Conservation (phyloP, 139 green algal species). For the Chloropicon primus region DNA sequence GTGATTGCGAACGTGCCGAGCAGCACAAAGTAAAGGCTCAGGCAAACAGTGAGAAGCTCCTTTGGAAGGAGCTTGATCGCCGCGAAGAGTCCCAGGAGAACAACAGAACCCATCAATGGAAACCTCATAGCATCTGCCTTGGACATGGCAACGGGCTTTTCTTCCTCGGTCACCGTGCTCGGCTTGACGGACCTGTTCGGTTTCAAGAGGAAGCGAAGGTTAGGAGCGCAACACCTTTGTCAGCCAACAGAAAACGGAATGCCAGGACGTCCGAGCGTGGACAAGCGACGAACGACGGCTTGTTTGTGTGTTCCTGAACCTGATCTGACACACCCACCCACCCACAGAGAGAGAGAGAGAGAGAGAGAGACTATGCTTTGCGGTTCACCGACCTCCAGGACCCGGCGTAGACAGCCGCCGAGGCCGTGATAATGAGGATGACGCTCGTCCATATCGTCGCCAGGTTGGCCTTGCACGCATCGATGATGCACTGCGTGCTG, state of each 20-base stretch:
- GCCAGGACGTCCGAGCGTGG: no score
- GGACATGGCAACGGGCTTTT: not conserved
- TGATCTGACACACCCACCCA: no score
- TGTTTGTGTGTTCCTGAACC: no score
- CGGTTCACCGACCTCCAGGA: not conserved
- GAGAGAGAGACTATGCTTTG: no score
- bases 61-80: slow-evolving; percentile 92
- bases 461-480: not conserved
- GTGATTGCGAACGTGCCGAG: slow-evolving; percentile 64
- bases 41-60: slow-evolving; percentile 54
- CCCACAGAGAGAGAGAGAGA: no score
- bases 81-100: slow-evolving; percentile 90
- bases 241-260: no score
- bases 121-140: slow-evolving; percentile 20
- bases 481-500: not conserved
- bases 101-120: slow-evolving; percentile 76
- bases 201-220: no score
- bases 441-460: not conserved
- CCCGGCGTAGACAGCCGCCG: not conserved
- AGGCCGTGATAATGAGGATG: not conserved
- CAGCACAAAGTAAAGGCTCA: slow-evolving; percentile 75
- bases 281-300: no score
- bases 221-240: no score
- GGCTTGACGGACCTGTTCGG: not conserved
- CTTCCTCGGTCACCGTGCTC: not conserved